Evolutionary conservation across 805 yeast species (phyloP).

Genomic region (Trichomonascus vanleenenianus): DNA sequence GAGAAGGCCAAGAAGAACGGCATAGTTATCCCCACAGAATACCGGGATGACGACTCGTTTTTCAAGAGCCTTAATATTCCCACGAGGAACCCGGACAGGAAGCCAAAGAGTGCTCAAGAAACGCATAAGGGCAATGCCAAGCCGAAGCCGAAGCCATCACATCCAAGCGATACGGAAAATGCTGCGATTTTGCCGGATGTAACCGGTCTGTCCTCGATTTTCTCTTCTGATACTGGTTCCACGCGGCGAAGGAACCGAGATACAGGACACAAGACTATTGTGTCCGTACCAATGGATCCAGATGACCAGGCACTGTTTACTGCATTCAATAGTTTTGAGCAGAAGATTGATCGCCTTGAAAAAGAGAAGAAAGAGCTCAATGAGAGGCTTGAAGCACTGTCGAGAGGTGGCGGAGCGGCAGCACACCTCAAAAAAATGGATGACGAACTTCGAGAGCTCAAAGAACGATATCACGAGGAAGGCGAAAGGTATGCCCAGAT

Average conservation of each 20-base stretch:
- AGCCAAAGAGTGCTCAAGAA: not conserved
- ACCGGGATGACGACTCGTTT: slow-evolving; percentile 14
- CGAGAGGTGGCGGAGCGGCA: not conserved
- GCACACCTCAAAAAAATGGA: slow-evolving; percentile 2
- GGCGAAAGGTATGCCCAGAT: slow-evolving; percentile 2
- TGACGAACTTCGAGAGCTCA: slow-evolving; percentile 5
- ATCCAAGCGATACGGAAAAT: not conserved
- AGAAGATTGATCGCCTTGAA: slow-evolving; percentile 17
- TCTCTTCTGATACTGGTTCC: slow-evolving; percentile 10
- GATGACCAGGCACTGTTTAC: slow-evolving; percentile 15
- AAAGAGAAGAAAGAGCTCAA: slow-evolving; percentile 12
- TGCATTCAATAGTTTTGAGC: slow-evolving; percentile 14
- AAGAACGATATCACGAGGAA: slow-evolving; percentile 4
- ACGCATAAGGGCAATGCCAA: not conserved
- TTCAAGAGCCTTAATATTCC: slow-evolving; percentile 1
- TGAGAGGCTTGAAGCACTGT: not conserved
- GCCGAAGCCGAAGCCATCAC: not conserved
- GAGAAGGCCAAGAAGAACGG: slow-evolving; percentile 2
- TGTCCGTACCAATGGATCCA: slow-evolving; percentile 17
- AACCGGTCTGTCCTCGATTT: slow-evolving; percentile 15
- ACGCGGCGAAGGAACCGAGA: slow-evolving; percentile 1
- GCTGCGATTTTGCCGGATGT: slow-evolving; percentile 11
- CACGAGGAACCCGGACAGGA: not conserved
- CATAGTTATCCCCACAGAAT: slow-evolving; percentile 14
- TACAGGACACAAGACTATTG: slow-evolving; percentile 13